phyloP scores from a whole-genome alignment of 345 rosid species.

The Heritiera littoralis region DNA sequence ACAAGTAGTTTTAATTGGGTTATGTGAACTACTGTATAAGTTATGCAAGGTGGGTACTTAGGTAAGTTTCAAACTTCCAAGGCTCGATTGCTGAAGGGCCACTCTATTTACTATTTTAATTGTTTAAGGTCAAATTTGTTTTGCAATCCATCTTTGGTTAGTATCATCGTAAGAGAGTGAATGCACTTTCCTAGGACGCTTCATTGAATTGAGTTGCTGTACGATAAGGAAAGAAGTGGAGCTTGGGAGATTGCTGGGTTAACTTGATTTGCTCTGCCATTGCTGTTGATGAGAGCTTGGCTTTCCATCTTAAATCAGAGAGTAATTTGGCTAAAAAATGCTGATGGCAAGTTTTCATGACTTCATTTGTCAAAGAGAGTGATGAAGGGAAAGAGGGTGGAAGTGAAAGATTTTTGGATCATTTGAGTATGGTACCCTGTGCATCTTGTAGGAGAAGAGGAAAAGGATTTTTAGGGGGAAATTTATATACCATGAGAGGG shows the following conservation, averaged over 20 bases:
- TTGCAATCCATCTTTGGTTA: too few relatives aligned
- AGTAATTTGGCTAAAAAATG: not conserved
- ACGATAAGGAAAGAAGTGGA: not conserved
- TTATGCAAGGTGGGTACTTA: not conserved
- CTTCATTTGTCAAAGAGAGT: not conserved
- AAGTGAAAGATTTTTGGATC: not conserved
- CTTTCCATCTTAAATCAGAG: not conserved
- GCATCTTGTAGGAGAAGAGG: not conserved
- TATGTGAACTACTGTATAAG: not conserved
- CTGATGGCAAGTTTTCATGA: not conserved
- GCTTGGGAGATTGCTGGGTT: not conserved
- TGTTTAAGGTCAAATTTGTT: too few relatives aligned
- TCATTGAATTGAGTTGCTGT: not conserved
- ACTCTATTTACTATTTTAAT: too few relatives aligned
- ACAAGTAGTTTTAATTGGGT: not conserved
- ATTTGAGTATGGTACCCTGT: not conserved
- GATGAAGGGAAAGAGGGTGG: not conserved
- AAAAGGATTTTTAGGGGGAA: not conserved
- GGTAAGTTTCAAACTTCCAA: too few relatives aligned
- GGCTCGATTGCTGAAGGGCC: too few relatives aligned
- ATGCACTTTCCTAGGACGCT: not conserved
- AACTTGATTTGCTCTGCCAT: not conserved
- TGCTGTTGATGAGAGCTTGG: not conserved
- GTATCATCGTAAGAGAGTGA: too few relatives aligned
- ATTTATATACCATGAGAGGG: not conserved